Base-by-base conservation (phyloP, 169 alveolate species). In the Plasmodium inui region DNA sequence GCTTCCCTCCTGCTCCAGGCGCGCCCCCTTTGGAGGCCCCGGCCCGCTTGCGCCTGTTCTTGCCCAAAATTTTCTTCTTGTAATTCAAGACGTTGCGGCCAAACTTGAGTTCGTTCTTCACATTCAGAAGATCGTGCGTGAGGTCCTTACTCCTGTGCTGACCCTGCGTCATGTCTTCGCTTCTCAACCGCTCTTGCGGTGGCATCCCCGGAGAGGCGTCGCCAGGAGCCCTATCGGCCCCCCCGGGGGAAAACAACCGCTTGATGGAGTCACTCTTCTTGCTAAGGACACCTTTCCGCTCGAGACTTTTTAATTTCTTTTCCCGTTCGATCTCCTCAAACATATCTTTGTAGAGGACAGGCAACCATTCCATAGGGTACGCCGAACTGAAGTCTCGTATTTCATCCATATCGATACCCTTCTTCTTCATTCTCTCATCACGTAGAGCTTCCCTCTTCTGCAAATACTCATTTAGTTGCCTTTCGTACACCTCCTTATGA, bases 361-460 rank as follows among this genome's bases (percentile, higher is more conserved):
- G 97, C 5, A 96, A 37, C 97, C 97, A 96, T 90, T 96, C 97
- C 93, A 85, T 70, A 9, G 97, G 95, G 78, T 96, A 96, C 1
- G 95, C 96, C 50, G 95, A 92, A 34, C 96, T 94, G 73, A 96
- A 96, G 88, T 96, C 97, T 39, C 96, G 73, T n/a, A 96, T 93
- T 76, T 95, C 82, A 70, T 96, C 97, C 92, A 96, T 94, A 73
- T 96, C 95, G 12, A 96, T 72, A 50, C 96, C 96, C 44, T 95
- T 92, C 41, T 84, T 67, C 82, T 83, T 82, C 96, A 95, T 93
- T 41, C 89, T 93, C 57, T 95, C 97, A 82, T 94, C 96, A 26
- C 93, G 80, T 88, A 80, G 70, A 80, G 57, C 84, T 17, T 94
- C 90, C 81, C 96, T 79, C 50, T 95, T 78, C 39, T 93, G 41